These are phyloP conservation scores for Kitagawia praeruptora DNA, from an alignment of 129 eudicot genomes.

Conservation along the genomic window DNA sequence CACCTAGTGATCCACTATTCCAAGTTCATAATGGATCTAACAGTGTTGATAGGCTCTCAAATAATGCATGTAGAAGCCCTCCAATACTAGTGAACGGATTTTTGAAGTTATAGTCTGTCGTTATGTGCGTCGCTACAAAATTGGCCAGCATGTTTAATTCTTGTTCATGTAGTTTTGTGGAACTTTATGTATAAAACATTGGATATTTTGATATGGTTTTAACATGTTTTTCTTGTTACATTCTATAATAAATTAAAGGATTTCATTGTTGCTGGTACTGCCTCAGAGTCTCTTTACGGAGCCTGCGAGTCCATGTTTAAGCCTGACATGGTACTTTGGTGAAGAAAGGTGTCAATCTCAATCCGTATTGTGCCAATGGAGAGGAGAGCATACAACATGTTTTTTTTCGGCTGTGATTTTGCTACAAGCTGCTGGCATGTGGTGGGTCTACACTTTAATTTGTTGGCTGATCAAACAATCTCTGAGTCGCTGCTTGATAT, in stretches of 20 bases:
- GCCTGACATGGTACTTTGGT: conserved; percentile 72
- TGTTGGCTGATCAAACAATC: too few relatives aligned
- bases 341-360: too few relatives aligned
- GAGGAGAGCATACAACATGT: too few relatives aligned
- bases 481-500: too few relatives aligned
- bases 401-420: too few relatives aligned
- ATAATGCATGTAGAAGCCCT: neutral
- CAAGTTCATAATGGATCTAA: neutral
- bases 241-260: conserved; percentile 32
- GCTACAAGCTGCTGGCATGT: too few relatives aligned
- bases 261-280: conserved; percentile 95
- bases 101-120: neutral
- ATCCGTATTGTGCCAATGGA: too few relatives aligned
- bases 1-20: neutral
- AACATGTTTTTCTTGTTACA: neutral
- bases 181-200: neutral
- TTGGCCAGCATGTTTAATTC: neutral
- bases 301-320: conserved; percentile 97
- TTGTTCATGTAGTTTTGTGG: neutral
- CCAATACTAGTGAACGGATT: neutral
- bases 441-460: too few relatives aligned
- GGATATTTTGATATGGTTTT: neutral
- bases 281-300: conserved; percentile 95
- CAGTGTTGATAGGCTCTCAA: neutral
- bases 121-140: neutral